A percentile compares a stretch with the other conserved stretches of the same genome.
Evolutionary conservation across 2,329 filamentous ascomycete species (phyloP).

Genomic region (Pleomassaria siparia): DNA sequence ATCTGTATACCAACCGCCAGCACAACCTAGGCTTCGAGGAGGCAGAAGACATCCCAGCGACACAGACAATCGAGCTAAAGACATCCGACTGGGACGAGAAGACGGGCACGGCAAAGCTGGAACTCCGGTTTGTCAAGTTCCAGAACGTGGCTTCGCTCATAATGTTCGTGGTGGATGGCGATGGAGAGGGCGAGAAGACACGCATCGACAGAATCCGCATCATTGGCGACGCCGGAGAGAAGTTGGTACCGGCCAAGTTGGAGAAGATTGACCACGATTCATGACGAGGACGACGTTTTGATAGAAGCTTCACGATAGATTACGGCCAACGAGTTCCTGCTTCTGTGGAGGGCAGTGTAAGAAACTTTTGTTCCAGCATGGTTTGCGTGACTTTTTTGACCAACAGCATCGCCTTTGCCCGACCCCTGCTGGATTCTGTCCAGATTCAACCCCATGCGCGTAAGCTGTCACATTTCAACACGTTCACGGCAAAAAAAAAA

Average conservation of each 20-base stretch:
- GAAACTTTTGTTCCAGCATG: background rate
- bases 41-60: slow-evolving; percentile 80
- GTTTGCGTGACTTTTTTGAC: background rate
- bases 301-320: slow-evolving; percentile 4
- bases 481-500: background rate
- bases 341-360: background rate
- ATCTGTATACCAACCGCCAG: slow-evolving; percentile 83
- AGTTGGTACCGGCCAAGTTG: slow-evolving; percentile 88
- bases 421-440: no score
- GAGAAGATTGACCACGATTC: slow-evolving; percentile 85
- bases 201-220: slow-evolving; percentile 77
- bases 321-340: background rate
- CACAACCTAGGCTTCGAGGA: slow-evolving; percentile 95
- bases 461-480: background rate
- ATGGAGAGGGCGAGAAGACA: slow-evolving; percentile 82
- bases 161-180: slow-evolving; percentile 80
- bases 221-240: slow-evolving; percentile 87
- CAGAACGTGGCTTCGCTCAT: slow-evolving; percentile 88
- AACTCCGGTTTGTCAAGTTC: slow-evolving; percentile 93
- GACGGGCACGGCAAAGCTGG: slow-evolving; percentile 54
- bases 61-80: slow-evolving; percentile 75
- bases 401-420: background rate
- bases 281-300: background rate
- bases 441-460: no score
- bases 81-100: slow-evolving; percentile 71